Conservation (phyloP, 192 early-diverging fungal species). For the Dispira simplex region DNA sequence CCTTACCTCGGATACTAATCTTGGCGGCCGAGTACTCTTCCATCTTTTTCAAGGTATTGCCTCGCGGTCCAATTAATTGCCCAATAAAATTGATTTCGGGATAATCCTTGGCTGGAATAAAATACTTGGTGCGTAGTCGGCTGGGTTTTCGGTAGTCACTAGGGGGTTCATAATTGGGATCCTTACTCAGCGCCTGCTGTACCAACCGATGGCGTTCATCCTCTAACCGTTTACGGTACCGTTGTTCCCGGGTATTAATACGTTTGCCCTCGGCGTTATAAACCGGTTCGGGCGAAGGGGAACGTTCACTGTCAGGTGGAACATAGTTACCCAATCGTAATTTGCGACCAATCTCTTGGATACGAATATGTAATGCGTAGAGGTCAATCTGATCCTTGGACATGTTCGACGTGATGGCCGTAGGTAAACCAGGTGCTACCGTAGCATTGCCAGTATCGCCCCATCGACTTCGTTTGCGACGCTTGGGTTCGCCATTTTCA, state of each 20-base stretch:
- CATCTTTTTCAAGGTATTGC: constrained; percentile 93
- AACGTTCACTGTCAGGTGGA: constrained; percentile 51
- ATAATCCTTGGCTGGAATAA: constrained; percentile 88
- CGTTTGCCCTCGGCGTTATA: constrained; percentile 92
- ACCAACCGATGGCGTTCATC: constrained; percentile 85
- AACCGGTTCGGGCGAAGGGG: constrained; percentile 87
- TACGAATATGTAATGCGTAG: constrained; percentile 54
- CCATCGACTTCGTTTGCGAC: constrained; percentile 78
- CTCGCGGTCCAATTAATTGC: constrained; percentile 88
- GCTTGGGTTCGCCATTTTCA: constrained; percentile 27
- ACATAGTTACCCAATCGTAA: constrained; percentile 69
- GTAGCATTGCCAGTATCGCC: constrained; percentile 57
- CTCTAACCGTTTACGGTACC: constrained; percentile 82
- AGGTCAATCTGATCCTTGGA: constrained; percentile 61
- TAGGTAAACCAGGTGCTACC: constrained; percentile 60
- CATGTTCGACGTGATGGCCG: constrained; percentile 60
- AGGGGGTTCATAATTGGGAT: constrained; percentile 78
- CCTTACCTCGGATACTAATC: constrained; percentile 90
- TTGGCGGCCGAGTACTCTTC: constrained; percentile 87
- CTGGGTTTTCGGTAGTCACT: constrained; percentile 75
- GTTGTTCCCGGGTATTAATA: constrained; percentile 85
- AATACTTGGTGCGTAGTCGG: constrained; percentile 82
- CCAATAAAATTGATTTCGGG: constrained; percentile 99
- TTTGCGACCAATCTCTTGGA: constrained; percentile 81
- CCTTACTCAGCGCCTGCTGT: constrained; percentile 53